Base-by-base conservation (phyloP, 2,329 filamentous ascomycete genomes). In the Fusarium praegraminearum region DNA sequence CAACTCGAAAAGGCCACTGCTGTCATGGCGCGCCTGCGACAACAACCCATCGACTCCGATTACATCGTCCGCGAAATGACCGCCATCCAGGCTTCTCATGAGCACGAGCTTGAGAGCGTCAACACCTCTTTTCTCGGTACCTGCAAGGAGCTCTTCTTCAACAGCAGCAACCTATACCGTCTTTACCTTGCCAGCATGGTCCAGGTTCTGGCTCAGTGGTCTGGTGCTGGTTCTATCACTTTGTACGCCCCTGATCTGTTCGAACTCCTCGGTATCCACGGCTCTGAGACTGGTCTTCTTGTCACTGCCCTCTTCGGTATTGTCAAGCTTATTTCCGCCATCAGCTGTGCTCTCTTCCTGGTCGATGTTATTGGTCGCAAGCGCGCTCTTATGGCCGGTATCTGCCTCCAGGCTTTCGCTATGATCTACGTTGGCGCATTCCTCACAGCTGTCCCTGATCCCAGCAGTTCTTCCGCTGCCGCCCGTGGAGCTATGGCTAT, bases 181-280 rank as follows among this genome's bases (percentile, higher is more conserved):
- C 53, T 71, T 0, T 69, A 71, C 7, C 67, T 70, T 22, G 66
- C 67, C 11, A 61, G 69, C 9, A 71, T 71, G 54, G 67, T 69
- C 2, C 69, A 71, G 7, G 66, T 71, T 16, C 33, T 71, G 7
- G 68, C 68, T 4, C 64, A 71, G 5, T 71, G 69, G 49, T 71
- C 67, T 7, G 67, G 68, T 9, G 68, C 67, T 1, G 66, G 69
- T 2, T 68, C 67, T 1, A 59, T 64, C 9, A 64, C 61, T 20
- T 32, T 64, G 1, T 64, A 64, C 10, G 58, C 59, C 2, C 61
- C 61, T 3, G 59, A 63, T 3, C n/a, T 64, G 12, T 64, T 64
- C 2, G 50, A 47, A 1, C 38, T 64, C 7, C 59, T 64, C 11
- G 61, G 61, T 4, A 57, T 64, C 8, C 54, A 57, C 18, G 59